These are phyloP conservation scores for Pythium chondricola DNA, from an alignment of 352 stramenopile species.

Conservation along the genomic window DNA sequence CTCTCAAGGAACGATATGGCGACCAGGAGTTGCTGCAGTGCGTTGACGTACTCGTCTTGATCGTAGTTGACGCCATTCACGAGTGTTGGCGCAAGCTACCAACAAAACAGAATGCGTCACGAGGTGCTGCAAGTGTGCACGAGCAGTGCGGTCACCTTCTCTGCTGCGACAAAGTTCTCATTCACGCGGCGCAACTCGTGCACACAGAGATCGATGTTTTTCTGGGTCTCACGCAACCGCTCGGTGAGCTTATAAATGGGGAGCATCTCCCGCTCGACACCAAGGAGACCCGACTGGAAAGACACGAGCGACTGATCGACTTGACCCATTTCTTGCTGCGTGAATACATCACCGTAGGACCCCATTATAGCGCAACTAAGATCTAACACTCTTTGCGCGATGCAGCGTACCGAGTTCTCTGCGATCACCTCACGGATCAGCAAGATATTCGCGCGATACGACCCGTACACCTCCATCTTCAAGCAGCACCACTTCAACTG, in stretches of 20 bases:
- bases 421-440: conserved; percentile 54
- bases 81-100: conserved; percentile 54
- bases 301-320: conserved; percentile 47
- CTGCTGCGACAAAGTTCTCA: conserved; percentile 64
- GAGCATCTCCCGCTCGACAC: conserved; percentile 76
- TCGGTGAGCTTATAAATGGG: conserved; percentile 83
- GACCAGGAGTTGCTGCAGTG: conserved; percentile 60
- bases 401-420: conserved; percentile 49
- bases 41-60: conserved; percentile 56
- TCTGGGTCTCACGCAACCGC: conserved; percentile 69
- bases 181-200: conserved; percentile 62
- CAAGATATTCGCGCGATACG: conserved; percentile 40
- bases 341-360: background rate
- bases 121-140: background rate
- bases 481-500: background rate
- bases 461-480: conserved; percentile 52
- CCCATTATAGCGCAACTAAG: no score
- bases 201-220: conserved; percentile 81
- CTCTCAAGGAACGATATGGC: conserved; percentile 63
- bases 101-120: background rate
- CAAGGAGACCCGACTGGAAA: conserved; percentile 58
- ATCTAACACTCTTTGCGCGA: no score
- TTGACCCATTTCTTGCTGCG: conserved; percentile 50
- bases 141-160: conserved; percentile 33
- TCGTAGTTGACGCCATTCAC: conserved; percentile 69